Base-by-base conservation (phyloP, 306 rosid genomes). In the Pueraria montana region DNA sequence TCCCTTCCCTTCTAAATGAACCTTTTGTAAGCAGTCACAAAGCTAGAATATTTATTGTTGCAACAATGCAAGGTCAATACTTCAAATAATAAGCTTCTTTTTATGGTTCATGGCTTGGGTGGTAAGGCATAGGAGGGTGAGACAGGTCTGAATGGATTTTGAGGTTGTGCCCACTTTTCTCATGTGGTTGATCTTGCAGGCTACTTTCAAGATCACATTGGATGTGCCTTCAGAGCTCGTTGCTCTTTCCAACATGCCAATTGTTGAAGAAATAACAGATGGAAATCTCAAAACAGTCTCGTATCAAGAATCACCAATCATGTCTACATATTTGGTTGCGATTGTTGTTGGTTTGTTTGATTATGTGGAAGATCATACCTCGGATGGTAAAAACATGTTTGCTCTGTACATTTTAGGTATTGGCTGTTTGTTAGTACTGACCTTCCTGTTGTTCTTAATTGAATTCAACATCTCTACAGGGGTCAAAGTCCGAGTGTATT, bases 171-270 rank as follows among this genome's bases (percentile, higher is more conserved):
- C 16, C 34, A n/a, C 23, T 74, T 69, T 80, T 72, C 71, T 59
- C 23, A 1, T 59, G 50, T 24, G 50, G 48, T 82, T 83, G 68
- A 79, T 77, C 43, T 90, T 85, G 77, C 92, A 95, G 98, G 98
- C 98, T 73, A 91, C 91, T 49, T 95, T 93, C 88, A 95, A 89
- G 91, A 91, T 95, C 83, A 89, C 96, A 68, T 69, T 95, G 91
- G 97, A 89, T 74, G 96, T 95, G 83, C 98, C 99, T 82, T 85
- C 85, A 2, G 93, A 93, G 63, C 76, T 91, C 23, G 82, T 91
- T 63, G 97, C 98, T 43, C 98, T 95, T 69, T 95, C 99, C 85
- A 95, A 95, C 92, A 92, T 95, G 99, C 98, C 98, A n/a, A 34
- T 93, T 80, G 27, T 80, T 55, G 95, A 88, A 83, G 99, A 95